These are phyloP conservation scores for Teunomyces barrocoloradensis DNA, from an alignment of 805 yeast species.

Conservation along the genomic window DNA sequence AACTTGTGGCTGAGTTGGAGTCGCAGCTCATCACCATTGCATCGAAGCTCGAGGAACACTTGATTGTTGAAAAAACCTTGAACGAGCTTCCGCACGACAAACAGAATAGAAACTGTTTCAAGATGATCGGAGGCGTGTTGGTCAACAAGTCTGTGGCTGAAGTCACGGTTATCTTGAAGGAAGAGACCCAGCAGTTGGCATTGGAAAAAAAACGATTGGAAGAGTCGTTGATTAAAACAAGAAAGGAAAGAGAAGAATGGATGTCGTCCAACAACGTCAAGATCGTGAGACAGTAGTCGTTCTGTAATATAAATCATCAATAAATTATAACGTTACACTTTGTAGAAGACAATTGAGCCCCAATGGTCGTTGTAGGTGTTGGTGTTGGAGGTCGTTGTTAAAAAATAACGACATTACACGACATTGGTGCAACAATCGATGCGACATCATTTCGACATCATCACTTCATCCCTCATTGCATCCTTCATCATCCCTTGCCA, in stretches of 20 bases:
- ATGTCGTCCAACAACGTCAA: conserved; percentile 42
- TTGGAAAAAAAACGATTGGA: conserved; percentile 23
- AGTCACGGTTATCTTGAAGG: conserved; percentile 59
- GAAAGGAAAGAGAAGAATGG: conserved; percentile 38
- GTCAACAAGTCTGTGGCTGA: conserved; percentile 81
- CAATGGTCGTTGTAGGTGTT: too few relatives aligned
- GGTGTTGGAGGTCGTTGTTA: too few relatives aligned
- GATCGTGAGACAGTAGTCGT: conserved; percentile 28
- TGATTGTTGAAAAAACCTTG: conserved; percentile 41
- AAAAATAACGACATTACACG: too few relatives aligned
- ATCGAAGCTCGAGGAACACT: conserved; percentile 40
- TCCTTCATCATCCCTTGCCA: neutral
- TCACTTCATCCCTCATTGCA: neutral
- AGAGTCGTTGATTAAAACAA: conserved; percentile 22
- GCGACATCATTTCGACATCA: neutral
- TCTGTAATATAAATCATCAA: neutral
- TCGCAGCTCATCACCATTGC: conserved; percentile 33
- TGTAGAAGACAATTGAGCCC: too few relatives aligned
- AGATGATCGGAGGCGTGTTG: conserved; percentile 92
- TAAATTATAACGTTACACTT: neutral
- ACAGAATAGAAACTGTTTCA: conserved; percentile 67
- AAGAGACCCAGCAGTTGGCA: conserved; percentile 41
- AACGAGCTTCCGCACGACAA: conserved; percentile 31
- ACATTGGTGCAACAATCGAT: too few relatives aligned
- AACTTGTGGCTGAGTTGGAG: conserved; percentile 37